phyloP scores from a whole-genome alignment of 2,329 filamentous ascomycete genomes.

The Venturia aucupariae region DNA sequence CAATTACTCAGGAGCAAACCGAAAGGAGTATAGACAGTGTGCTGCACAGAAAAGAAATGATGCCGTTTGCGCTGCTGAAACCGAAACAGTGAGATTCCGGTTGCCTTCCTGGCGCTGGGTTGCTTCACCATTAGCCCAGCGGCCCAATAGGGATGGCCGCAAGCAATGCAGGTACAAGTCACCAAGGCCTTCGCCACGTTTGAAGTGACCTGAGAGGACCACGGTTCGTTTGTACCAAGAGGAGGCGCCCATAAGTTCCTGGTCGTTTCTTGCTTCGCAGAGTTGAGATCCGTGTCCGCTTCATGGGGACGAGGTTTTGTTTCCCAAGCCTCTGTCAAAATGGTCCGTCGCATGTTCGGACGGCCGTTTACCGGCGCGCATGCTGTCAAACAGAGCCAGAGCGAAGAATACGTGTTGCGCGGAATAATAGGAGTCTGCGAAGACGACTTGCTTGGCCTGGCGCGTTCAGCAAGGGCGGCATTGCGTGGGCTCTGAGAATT shows the following conservation, averaged over 20 bases:
- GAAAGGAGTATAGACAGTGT: not conserved
- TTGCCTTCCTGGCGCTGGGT: not conserved
- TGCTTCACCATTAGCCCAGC: not conserved
- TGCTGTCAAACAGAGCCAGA: not conserved
- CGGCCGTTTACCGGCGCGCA: not conserved
- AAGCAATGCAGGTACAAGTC: not conserved
- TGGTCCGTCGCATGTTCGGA: not conserved
- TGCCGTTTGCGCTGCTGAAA: not conserved
- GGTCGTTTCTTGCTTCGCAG: not conserved
- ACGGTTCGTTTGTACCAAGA: not conserved
- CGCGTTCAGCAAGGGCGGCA: not conserved
- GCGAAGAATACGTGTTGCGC: not conserved
- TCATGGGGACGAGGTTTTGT: not conserved
- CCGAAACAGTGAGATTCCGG: not conserved
- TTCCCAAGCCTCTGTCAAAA: not conserved
- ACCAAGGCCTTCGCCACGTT: not conserved
- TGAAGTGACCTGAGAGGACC: not conserved
- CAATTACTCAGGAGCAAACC: conserved; percentile 1
- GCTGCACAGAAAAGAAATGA: not conserved
- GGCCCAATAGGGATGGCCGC: not conserved
- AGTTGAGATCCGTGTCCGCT: not conserved
- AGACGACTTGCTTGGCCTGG: no score
- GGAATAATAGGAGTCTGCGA: not conserved
- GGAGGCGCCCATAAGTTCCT: not conserved
- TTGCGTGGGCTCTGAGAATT: not conserved